phyloP scores from a whole-genome alignment of 768 basidiomycete species.

The Auriculariales sp. region DNA sequence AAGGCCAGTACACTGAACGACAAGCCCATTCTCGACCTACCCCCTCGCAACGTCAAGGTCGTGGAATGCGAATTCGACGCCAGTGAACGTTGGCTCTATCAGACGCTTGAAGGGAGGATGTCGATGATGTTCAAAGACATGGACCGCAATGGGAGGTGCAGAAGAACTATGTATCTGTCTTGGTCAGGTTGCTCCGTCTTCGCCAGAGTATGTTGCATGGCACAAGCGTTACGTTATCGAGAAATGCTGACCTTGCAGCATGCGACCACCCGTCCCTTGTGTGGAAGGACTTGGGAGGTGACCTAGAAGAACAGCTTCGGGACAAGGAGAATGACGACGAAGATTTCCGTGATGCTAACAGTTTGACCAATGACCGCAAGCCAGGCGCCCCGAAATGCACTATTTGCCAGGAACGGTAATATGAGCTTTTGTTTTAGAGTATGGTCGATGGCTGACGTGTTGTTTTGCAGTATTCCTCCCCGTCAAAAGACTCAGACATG shows the following conservation, averaged over 20 bases:
- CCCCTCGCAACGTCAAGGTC: slow-evolving; percentile 53
- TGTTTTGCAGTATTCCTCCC: slow-evolving; percentile 9
- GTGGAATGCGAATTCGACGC: slow-evolving; percentile 65
- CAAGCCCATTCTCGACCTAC: slow-evolving; percentile 68
- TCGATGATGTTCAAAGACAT: slow-evolving; percentile 52
- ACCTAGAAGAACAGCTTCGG: slow-evolving; percentile 49
- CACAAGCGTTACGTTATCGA: no score
- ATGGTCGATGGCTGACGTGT: background rate
- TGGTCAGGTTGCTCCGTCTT: slow-evolving; percentile 62
- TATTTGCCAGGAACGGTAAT: slow-evolving; percentile 62
- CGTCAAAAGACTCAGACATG: slow-evolving; percentile 37
- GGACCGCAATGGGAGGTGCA: slow-evolving; percentile 33
- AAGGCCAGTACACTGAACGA: slow-evolving; percentile 67
- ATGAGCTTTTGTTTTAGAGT: slow-evolving; percentile 13
- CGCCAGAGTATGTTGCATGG: slow-evolving; percentile 61
- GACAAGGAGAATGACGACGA: slow-evolving; percentile 33
- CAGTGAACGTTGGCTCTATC: slow-evolving; percentile 70
- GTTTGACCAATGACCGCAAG: slow-evolving; percentile 59
- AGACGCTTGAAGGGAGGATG: slow-evolving; percentile 45
- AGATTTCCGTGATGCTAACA: slow-evolving; percentile 63
- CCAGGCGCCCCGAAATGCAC: slow-evolving; percentile 54
- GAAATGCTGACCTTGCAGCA: no score
- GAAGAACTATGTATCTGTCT: slow-evolving; percentile 52
- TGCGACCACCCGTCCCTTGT: slow-evolving; percentile 84
- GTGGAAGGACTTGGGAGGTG: slow-evolving; percentile 59